Conservation (phyloP, 78 protist species). For the Isochrysis galbana region DNA sequence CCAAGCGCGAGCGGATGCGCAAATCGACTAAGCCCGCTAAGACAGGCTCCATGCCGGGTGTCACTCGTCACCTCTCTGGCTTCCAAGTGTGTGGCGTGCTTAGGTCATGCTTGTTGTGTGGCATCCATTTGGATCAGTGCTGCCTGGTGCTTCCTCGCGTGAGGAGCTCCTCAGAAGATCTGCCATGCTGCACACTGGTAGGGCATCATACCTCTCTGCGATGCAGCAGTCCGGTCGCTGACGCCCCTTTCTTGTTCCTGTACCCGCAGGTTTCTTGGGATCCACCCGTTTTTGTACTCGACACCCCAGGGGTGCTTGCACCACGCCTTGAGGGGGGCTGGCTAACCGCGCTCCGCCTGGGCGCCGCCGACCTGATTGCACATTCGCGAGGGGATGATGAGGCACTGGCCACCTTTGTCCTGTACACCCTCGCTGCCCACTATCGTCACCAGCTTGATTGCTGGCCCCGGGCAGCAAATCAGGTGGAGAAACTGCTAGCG, state of each 20-base stretch:
- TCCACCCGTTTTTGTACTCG: conserved; percentile 1
- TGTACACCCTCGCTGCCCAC: neutral
- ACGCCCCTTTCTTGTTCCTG: neutral
- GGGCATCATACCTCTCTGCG: too few relatives aligned
- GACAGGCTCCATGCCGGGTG: neutral
- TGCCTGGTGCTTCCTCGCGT: neutral
- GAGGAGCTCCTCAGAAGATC: neutral
- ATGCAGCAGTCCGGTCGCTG: neutral
- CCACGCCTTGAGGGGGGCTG: neutral
- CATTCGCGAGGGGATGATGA: neutral
- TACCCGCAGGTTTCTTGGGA: neutral
- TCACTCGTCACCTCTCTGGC: neutral
- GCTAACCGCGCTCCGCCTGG: neutral
- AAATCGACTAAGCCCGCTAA: neutral
- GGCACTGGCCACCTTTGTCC: neutral
- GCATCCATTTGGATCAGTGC: neutral
- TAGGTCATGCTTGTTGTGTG: too few relatives aligned
- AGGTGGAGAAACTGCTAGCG: neutral
- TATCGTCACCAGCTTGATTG: neutral
- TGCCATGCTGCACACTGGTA: neutral
- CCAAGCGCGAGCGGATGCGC: neutral
- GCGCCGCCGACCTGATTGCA: neutral
- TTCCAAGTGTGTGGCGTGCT: too few relatives aligned
- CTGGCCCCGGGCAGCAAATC: neutral
- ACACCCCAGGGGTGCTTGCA: conserved; percentile 2